Base-by-base conservation (phyloP, 176 grass and related monocot species). In the Eremochloa ophiuroides region DNA sequence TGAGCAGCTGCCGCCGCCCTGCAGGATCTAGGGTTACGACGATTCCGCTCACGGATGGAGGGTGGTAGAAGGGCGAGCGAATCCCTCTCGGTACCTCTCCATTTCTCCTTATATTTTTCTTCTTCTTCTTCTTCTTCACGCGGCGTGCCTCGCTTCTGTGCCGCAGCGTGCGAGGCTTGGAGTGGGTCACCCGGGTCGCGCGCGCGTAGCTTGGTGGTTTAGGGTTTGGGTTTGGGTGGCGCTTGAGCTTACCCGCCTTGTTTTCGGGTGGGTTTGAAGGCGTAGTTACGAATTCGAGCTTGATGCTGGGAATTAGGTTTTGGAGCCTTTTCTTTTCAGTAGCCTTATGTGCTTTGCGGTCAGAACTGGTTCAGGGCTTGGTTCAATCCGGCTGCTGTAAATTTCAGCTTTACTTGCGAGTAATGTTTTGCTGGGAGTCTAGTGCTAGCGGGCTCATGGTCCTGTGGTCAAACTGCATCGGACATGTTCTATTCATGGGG, bases 1-100 rank as follows among this genome's bases (percentile, higher is more conserved):
- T 94, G 93, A 94, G 85, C 89, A 78, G 77, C 78, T 48, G 81
- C 78, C 78, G 85, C 80, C 87, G 79, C 77, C 69, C 83, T 80
- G 93, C 90, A 87, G 85, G 93, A 91, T 99, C 94, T 99, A 85
- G 87, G 97, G 91, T 99, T 93, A 71, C 72, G 93, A 91, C 79
- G 69, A 87, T 55, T 77, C 92, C 85, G 77, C 94, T 90, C 88
- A 89, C 97, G 93, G 89, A 99, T 99, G 97, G 97, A 93, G 97
- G 88, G 97, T 84, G 89, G 76, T 96, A 87, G 93, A 94, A 93
- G 89, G 83, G n/a, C 81, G 78, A 79, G 86, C 91, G 82, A 89
- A 84, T 70, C 84, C 80, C 70, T 40, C 81, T 87, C 80, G 93
- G 97, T 99, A 96, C 58, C 78, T 38, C 31, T 46, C 62, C 40